Percentiles rank a stretch among this genome's conserved stretches.
Evolutionary conservation across 73 alveolate genomes (phyloP).

Genomic region (Tetrahymena thermophila): DNA sequence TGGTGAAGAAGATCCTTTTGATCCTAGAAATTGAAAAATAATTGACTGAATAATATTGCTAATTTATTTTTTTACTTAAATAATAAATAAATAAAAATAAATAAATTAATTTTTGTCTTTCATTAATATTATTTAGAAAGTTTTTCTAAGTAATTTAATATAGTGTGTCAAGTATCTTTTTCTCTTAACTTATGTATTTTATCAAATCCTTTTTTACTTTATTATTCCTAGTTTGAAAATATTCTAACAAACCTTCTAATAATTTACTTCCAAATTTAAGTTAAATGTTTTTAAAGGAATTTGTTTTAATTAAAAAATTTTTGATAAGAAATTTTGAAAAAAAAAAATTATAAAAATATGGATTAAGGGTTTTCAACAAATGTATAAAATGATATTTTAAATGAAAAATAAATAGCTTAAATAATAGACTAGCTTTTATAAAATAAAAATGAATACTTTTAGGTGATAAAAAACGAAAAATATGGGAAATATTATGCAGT

Average conservation of each 20-base stretch:
- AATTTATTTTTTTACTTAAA: background rate
- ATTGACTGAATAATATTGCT: background rate
- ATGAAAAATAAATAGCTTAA: background rate
- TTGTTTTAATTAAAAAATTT: too few relatives aligned
- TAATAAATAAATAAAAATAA: background rate
- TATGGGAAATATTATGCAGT: background rate
- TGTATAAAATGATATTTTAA: background rate
- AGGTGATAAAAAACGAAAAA: too few relatives aligned
- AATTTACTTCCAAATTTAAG: background rate
- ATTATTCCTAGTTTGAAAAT: too few relatives aligned
- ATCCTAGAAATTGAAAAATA: background rate
- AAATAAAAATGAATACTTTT: background rate
- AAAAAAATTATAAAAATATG: too few relatives aligned
- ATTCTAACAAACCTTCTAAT: background rate
- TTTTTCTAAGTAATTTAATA: background rate
- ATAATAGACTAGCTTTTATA: background rate
- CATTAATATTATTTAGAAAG: background rate
- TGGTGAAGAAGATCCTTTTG: background rate
- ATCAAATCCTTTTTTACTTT: background rate
- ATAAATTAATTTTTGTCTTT: background rate
- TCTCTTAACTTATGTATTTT: background rate
- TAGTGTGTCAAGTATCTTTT: background rate
- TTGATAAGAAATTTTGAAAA: too few relatives aligned
- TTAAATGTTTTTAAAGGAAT: too few relatives aligned
- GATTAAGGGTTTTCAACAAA: too few relatives aligned